Percentiles rank a stretch among this genome's conserved stretches.
Conservation (phyloP, 257 asterid species). For the Nicotiana benthamiana region DNA sequence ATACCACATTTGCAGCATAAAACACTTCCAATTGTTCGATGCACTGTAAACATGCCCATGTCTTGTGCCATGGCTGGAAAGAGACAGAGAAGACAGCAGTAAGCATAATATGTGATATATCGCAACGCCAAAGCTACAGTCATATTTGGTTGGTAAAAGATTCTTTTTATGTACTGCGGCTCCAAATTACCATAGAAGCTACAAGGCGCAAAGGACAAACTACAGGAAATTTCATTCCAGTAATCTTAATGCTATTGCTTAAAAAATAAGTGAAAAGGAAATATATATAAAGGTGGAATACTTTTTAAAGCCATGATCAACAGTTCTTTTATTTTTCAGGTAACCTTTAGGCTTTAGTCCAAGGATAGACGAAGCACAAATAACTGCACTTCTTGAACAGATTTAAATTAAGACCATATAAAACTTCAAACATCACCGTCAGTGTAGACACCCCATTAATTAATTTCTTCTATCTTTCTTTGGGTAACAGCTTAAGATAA, state of each 20-base stretch:
- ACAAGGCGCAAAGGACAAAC: not conserved
- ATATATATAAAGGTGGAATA: not conserved
- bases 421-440: not conserved
- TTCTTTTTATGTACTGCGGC: not conserved
- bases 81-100: not conserved
- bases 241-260: not conserved
- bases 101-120: not conserved
- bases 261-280: not conserved
- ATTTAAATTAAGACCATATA: not conserved
- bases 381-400: not conserved
- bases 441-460: not conserved
- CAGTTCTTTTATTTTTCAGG: not conserved
- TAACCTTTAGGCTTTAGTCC: not conserved
- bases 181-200: not conserved
- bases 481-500: not conserved
- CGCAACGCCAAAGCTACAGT: not conserved
- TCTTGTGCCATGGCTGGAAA: constrained; percentile 2
- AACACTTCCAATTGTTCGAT: not conserved
- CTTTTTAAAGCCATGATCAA: not conserved
- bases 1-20: constrained; percentile 9
- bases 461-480: not conserved
- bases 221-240: not conserved
- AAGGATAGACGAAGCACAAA: not conserved
- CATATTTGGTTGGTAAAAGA: not conserved
- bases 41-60: constrained; percentile 1